phyloP scores from a whole-genome alignment of 2,329 filamentous ascomycete genomes.

The Xylariaceae sp. region DNA sequence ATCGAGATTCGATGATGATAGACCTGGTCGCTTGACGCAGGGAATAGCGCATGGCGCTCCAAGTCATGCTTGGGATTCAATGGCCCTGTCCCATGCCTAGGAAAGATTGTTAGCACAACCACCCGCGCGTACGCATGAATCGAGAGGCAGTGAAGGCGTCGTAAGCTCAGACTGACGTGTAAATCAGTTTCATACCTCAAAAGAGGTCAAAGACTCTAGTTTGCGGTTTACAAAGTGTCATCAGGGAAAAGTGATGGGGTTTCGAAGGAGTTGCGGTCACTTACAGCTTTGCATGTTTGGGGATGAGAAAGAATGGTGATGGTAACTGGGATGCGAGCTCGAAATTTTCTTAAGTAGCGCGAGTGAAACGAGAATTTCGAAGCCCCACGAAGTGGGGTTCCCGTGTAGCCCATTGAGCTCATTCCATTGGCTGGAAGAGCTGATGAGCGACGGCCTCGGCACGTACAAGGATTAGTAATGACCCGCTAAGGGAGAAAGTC shows the following conservation, averaged over 20 bases:
- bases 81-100: slow-evolving; percentile 11
- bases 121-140: background rate
- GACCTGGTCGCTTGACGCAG: slow-evolving; percentile 6
- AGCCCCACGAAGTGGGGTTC: slow-evolving; percentile 1
- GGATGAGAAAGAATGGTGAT: slow-evolving; percentile 3
- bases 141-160: slow-evolving; percentile 8
- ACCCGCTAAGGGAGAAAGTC: background rate
- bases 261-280: background rate
- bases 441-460: background rate
- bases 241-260: slow-evolving; percentile 43
- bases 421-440: slow-evolving; percentile 6
- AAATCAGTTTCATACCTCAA: slow-evolving; percentile 75
- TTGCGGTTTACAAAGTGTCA: slow-evolving; percentile 76
- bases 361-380: slow-evolving; percentile 19
- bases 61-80: background rate
- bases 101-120: slow-evolving; percentile 25
- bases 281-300: slow-evolving; percentile 19
- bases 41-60: background rate
- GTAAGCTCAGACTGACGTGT: slow-evolving; percentile 85
- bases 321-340: slow-evolving; percentile 4
- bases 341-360: slow-evolving; percentile 13
- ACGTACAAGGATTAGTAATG: no score
- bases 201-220: slow-evolving; percentile 91
- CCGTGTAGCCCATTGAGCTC: no score
- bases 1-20: background rate